phyloP scores from a whole-genome alignment of 441 rosid species.

The Arabidopsis hybrid region DNA sequence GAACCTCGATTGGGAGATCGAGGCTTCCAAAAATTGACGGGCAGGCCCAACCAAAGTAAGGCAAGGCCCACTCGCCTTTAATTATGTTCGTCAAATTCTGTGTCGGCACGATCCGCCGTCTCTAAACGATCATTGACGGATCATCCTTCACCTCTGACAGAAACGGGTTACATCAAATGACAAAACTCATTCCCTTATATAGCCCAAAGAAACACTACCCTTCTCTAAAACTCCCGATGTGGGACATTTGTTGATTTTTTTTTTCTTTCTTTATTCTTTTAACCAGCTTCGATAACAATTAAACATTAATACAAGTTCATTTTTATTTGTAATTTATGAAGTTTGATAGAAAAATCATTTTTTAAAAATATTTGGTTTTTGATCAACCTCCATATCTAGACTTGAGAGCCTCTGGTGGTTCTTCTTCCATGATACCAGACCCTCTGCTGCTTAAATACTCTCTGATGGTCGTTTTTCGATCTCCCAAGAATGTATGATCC shows the following conservation, averaged over 20 bases:
- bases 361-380: not conserved
- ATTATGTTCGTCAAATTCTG: constrained; percentile 60
- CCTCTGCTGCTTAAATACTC: constrained; percentile 72
- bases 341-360: not conserved
- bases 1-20: constrained; percentile 8
- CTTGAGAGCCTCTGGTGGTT: constrained; percentile 80
- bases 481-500: constrained; percentile 85
- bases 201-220: not conserved
- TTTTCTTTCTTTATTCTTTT: too few relatives aligned
- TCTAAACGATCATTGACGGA: constrained; percentile 75
- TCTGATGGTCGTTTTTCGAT: constrained; percentile 71
- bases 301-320: not conserved
- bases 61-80: constrained; percentile 58
- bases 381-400: constrained; percentile 77
- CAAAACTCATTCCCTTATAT: not conserved
- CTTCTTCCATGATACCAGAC: constrained; percentile 89
- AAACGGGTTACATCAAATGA: constrained; percentile 29
- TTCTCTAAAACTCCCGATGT: constrained; percentile 33
- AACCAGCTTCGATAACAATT: too few relatives aligned
- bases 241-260: constrained; percentile 7
- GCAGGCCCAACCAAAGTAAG: constrained; percentile 63
- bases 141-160: constrained; percentile 83
- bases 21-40: constrained; percentile 95
- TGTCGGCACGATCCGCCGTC: constrained; percentile 91
- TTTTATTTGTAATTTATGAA: not conserved